Base-by-base conservation (phyloP, 106 monocot species). In the Acanthochlamys bracteata region DNA sequence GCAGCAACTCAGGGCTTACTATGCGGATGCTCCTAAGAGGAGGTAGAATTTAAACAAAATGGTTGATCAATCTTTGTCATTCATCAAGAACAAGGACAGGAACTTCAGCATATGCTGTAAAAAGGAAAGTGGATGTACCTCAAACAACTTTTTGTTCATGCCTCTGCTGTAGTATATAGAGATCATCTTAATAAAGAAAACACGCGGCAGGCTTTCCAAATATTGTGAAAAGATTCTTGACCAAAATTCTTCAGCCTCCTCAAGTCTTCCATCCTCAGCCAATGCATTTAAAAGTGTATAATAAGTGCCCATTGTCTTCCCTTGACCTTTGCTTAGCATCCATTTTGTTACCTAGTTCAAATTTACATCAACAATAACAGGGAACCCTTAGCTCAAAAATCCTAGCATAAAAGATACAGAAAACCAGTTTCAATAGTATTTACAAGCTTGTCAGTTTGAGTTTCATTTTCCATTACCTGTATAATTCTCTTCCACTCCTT, bases 301-400 rank as follows among this genome's bases (percentile, higher is more conserved):
- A 71, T 96, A 91, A 14, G 71, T 96, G 16, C 96, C 96, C 91
- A 96, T 88, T 25, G 96, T 91, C 64, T 83, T 90, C 59, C 96
- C 96, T 70, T 96, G 96, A 65, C 96, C 96, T 85, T 96, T 96
- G 79, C 83, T 91, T 61, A 95, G 64, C 94, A 95, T 90, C 96
- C 96, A 96, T 59, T 96, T 96, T 13, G 75, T 80, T 42, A 96
- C 80, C 96, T 96, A 55, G 57, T 57, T 16, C 58, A 25, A 51
- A 57, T 67, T 26, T 39, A 27, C n/a, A n/a, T n/a, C n/a, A n/a
- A n/a, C n/a, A n/a, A n/a, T n/a, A n/a, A n/a, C n/a, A n/a, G n/a
- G n/a, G n/a, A n/a, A n/a, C n/a, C n/a, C n/a, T n/a, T n/a, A n/a
- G n/a, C n/a, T n/a, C n/a, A n/a, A n/a, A n/a, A n/a, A n/a, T n/a